These are phyloP conservation scores for Ustilago curta DNA, from an alignment of 1,284 basidiomycete genomes.

Conservation along the genomic window DNA sequence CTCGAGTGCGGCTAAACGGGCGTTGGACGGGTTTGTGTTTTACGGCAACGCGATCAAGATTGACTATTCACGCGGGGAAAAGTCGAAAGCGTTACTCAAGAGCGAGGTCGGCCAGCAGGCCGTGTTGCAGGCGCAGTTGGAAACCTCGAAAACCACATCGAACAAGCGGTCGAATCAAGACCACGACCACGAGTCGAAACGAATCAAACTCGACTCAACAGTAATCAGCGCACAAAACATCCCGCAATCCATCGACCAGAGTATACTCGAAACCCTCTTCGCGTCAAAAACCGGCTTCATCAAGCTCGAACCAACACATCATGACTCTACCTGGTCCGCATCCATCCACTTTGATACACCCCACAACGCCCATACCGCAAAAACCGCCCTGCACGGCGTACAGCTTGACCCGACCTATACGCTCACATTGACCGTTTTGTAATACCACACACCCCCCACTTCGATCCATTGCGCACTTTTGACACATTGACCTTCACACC, in stretches of 20 bases:
- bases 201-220: conserved; percentile 45
- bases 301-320: background rate
- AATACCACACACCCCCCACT: background rate
- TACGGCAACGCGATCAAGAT: conserved; percentile 88
- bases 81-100: conserved; percentile 80
- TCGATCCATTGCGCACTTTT: too few relatives aligned
- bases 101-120: conserved; percentile 56
- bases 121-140: conserved; percentile 47
- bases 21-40: conserved; percentile 89
- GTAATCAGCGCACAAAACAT: conserved; percentile 79
- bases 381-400: conserved; percentile 82
- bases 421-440: conserved; percentile 10
- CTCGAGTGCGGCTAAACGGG: conserved; percentile 89
- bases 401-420: conserved; percentile 77
- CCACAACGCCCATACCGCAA: conserved; percentile 79
- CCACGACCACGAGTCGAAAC: conserved; percentile 73
- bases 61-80: conserved; percentile 81
- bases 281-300: conserved; percentile 5
- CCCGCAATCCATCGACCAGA: conserved; percentile 2
- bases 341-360: conserved; percentile 78
- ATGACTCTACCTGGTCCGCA: conserved; percentile 73
- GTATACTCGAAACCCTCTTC: conserved; percentile 18
- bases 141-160: conserved; percentile 15
- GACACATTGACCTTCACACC: too few relatives aligned
- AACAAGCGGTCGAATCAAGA: conserved; percentile 67